Evolutionary conservation across 1,284 basidiomycete species (phyloP).

Genomic region (Apiotrichum gamsii): DNA sequence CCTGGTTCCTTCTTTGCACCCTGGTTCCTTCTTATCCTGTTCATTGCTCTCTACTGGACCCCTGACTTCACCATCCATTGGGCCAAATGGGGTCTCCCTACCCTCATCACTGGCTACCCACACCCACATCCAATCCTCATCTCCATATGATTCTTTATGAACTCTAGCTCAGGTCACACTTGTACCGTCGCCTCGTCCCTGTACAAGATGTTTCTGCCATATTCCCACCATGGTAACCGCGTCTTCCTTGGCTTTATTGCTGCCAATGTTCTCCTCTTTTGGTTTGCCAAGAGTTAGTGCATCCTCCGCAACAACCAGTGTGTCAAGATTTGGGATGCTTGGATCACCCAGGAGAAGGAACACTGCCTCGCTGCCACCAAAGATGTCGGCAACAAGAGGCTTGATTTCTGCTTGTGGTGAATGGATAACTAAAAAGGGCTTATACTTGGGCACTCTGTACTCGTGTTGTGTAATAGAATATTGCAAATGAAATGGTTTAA

Average conservation of each 20-base stretch:
- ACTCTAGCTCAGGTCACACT: constrained; percentile 34
- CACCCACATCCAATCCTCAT: constrained; percentile 31
- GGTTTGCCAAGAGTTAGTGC: constrained; percentile 25
- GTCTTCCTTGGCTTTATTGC: constrained; percentile 27
- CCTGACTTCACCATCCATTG: constrained; percentile 14
- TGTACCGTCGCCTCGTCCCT: constrained; percentile 28
- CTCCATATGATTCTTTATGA: constrained; percentile 23
- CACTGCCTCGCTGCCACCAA: constrained; percentile 27
- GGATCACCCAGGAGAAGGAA: constrained; percentile 23
- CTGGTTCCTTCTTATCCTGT: constrained; percentile 30
- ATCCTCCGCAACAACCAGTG: constrained; percentile 25
- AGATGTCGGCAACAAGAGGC: constrained; percentile 32
- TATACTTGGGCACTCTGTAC: too few relatives aligned
- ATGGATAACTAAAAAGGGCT: too few relatives aligned
- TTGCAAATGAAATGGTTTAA: too few relatives aligned
- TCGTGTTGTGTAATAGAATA: too few relatives aligned
- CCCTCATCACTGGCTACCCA: constrained; percentile 16
- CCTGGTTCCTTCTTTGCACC: too few relatives aligned
- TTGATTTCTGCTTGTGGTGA: constrained; percentile 16
- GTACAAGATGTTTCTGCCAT: constrained; percentile 38
- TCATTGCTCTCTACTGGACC: constrained; percentile 22
- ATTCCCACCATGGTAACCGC: constrained; percentile 34
- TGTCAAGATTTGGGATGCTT: constrained; percentile 26
- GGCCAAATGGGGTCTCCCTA: constrained; percentile 14
- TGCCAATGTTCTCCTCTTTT: constrained; percentile 18